Conservation (phyloP, 306 rosid species). For the Rosa multiflora region DNA sequence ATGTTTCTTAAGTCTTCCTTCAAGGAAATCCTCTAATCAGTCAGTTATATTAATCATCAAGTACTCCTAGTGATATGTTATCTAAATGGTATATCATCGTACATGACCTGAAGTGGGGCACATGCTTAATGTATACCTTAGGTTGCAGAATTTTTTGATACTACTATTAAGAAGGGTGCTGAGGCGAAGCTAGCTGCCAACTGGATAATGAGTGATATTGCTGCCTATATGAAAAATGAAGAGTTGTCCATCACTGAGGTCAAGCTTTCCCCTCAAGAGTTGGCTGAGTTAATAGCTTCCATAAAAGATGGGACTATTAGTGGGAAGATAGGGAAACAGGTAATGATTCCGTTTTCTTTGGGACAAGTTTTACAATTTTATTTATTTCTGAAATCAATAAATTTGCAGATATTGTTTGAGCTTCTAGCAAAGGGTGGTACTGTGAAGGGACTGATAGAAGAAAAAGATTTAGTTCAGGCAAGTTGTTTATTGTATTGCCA, state of each 20-base stretch:
- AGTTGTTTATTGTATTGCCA: constrained; percentile 25
- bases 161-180: constrained; percentile 74
- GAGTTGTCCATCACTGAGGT: constrained; percentile 73
- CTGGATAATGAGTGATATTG: constrained; percentile 96
- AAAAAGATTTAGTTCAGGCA: constrained; percentile 92
- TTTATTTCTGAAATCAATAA: constrained; percentile 14
- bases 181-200: constrained; percentile 87
- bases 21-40: constrained; percentile 17
- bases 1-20: neutral
- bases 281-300: constrained; percentile 80
- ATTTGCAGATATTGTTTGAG: constrained; percentile 75
- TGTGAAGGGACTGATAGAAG: constrained; percentile 71
- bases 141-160: constrained; percentile 84
- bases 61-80: neutral
- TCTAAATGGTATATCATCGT: neutral
- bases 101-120: neutral
- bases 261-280: constrained; percentile 74
- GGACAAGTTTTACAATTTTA: constrained; percentile 10
- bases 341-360: constrained; percentile 11
- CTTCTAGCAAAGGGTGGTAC: constrained; percentile 91
- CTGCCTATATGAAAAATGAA: constrained; percentile 87
- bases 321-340: constrained; percentile 98
- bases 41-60: neutral
- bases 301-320: constrained; percentile 78
- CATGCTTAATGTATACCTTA: constrained; percentile 37